phyloP scores from a whole-genome alignment of 306 rosid genomes.

The Cucurbita moschata region DNA sequence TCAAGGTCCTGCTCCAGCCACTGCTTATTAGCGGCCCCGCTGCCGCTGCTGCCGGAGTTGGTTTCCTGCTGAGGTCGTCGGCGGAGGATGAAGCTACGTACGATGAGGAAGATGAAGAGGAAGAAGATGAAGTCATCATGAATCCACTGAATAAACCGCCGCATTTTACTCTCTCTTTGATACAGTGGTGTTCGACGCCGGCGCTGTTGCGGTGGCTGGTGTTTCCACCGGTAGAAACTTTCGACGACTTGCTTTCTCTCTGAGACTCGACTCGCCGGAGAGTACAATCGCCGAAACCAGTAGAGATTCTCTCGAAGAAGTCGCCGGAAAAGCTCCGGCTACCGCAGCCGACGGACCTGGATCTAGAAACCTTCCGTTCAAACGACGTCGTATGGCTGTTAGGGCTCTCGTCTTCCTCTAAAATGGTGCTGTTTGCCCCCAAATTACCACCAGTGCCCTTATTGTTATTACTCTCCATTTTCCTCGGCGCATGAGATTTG shows the following conservation, averaged over 20 bases:
- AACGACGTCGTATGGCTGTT: constrained; percentile 39
- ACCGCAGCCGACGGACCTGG: constrained; percentile 96
- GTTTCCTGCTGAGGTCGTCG: constrained; percentile 16
- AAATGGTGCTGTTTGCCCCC: background rate
- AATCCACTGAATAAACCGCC: constrained; percentile 84
- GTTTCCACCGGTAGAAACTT: constrained; percentile 1
- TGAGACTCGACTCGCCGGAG: constrained; percentile 70
- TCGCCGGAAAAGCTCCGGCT: constrained; percentile 93
- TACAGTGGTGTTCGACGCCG: constrained; percentile 24
- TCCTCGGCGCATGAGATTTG: constrained; percentile 10
- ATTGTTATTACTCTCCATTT: background rate
- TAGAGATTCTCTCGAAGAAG: constrained; percentile 86
- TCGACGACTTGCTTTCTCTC: background rate
- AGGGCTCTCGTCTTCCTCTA: constrained; percentile 35
- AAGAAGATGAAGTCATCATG: constrained; percentile 62
- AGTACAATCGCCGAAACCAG: constrained; percentile 95
- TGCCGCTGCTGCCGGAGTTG: constrained; percentile 18
- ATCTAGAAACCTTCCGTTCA: constrained; percentile 83
- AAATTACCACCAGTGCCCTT: background rate
- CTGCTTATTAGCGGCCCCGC: background rate
- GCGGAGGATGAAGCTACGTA: constrained; percentile 60
- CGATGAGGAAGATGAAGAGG: constrained; percentile 55
- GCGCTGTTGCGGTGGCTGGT: background rate
- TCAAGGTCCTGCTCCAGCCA: constrained; percentile 30
- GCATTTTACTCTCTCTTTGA: constrained; percentile 66